Evolutionary conservation across 176 grass and related monocot species (phyloP).

Genomic region (Otatea glauca): DNA sequence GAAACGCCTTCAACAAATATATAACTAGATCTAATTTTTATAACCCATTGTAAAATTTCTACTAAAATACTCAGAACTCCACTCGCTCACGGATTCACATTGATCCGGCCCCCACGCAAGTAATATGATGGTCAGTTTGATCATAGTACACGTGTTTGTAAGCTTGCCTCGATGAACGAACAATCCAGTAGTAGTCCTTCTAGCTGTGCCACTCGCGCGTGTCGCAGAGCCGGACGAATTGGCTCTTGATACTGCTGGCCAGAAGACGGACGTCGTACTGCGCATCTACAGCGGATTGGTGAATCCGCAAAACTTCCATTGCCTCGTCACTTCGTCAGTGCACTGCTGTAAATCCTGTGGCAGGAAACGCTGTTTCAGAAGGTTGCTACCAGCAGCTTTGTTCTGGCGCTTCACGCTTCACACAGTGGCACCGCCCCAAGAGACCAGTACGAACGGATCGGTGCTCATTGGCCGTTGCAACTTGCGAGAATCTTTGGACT

Average conservation of each 20-base stretch:
- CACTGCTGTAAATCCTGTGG: not conserved
- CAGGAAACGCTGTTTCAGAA: not conserved
- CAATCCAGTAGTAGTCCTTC: not conserved
- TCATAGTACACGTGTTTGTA: not conserved
- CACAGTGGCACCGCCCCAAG: too few relatives aligned
- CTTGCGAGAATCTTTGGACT: not conserved
- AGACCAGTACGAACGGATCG: too few relatives aligned
- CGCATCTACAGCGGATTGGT: not conserved
- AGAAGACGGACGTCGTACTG: constrained; percentile 7
- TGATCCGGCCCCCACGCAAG: not conserved
- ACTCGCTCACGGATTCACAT: not conserved
- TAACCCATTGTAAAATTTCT: too few relatives aligned
- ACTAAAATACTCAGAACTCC: too few relatives aligned
- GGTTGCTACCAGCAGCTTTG: constrained; percentile 4
- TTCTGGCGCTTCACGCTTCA: not conserved
- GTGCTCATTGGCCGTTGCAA: too few relatives aligned
- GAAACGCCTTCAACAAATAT: too few relatives aligned
- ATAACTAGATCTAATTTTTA: too few relatives aligned
- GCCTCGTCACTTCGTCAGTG: not conserved
- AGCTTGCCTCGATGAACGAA: not conserved
- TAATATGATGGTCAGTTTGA: not conserved
- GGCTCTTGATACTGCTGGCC: not conserved
- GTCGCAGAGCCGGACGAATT: not conserved
- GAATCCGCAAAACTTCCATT: not conserved
- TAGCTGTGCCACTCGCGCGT: not conserved